phyloP scores from a whole-genome alignment of 495 filamentous ascomycete genomes.

The Neurospora sp. region DNA sequence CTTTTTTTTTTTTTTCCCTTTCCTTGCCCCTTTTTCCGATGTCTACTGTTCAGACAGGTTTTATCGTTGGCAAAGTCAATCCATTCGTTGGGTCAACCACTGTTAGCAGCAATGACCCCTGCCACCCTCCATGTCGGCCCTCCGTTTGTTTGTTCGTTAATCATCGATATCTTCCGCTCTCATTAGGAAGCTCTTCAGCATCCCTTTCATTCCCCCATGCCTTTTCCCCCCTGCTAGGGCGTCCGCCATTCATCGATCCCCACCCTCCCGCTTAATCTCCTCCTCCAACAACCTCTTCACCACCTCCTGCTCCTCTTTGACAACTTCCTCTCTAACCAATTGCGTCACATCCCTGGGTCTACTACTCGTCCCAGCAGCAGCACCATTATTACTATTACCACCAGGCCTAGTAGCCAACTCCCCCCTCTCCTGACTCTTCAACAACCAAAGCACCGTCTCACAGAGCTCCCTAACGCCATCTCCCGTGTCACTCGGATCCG shows the following conservation, averaged over 20 bases:
- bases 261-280: slow-evolving; percentile 12
- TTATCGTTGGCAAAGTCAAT: neutral
- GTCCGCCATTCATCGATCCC: neutral
- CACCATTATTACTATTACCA: neutral
- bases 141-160: neutral
- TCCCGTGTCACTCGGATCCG: slow-evolving; percentile 25
- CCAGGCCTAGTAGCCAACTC: neutral
- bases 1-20: neutral
- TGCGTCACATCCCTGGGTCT: slow-evolving; percentile 6
- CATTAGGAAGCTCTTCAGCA: neutral
- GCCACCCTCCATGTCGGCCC: neutral
- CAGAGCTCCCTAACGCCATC: slow-evolving; percentile 39
- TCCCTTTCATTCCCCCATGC: neutral
- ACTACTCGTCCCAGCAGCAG: neutral
- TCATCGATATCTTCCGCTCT: neutral
- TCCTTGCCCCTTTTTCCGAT: neutral
- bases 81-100: neutral
- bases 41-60: neutral
- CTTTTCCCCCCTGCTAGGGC: neutral
- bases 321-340: slow-evolving; percentile 19
- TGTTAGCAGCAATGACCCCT: neutral
- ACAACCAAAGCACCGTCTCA: slow-evolving; percentile 29
- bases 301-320: slow-evolving; percentile 21
- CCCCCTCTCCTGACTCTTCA: slow-evolving; percentile 8
- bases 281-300: slow-evolving; percentile 27